Percentiles rank a stretch among this genome's conserved stretches.
Evolutionary conservation across 2,329 filamentous ascomycete genomes (phyloP).

Genomic region (Fusarium proliferatum): DNA sequence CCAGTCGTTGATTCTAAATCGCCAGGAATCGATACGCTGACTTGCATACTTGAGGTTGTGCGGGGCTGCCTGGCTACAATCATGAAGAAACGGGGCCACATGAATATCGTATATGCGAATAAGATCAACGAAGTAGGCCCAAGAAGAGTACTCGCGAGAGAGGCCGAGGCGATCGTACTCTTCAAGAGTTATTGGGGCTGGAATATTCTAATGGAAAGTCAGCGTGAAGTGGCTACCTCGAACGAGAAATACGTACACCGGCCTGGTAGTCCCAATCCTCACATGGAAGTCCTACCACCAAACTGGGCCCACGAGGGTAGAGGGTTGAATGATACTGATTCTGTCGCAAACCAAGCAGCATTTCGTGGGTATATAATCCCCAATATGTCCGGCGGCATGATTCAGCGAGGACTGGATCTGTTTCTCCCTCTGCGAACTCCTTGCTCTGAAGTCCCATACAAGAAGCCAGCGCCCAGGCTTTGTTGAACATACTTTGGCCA

Average conservation of each 20-base stretch:
- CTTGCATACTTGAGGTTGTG: slow-evolving; percentile 28
- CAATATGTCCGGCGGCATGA: slow-evolving; percentile 43
- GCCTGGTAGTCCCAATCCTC: slow-evolving; percentile 41
- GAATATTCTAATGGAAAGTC: slow-evolving; percentile 25
- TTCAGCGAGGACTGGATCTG: slow-evolving; percentile 32
- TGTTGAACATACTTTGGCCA: slow-evolving; percentile 12
- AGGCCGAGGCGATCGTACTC: slow-evolving; percentile 20
- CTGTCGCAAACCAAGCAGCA: slow-evolving; percentile 30
- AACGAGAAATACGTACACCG: slow-evolving; percentile 17
- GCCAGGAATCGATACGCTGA: slow-evolving; percentile 30
- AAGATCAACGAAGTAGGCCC: slow-evolving; percentile 38
- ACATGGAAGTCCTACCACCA: slow-evolving; percentile 39
- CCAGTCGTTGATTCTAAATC: slow-evolving; percentile 22
- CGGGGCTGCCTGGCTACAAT: background rate
- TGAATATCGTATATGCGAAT: slow-evolving; percentile 34
- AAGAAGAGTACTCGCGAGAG: slow-evolving; percentile 31
- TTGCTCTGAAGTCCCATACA: slow-evolving; percentile 34
- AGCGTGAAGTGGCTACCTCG: background rate
- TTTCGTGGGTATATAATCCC: slow-evolving; percentile 39
- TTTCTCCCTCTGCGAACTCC: slow-evolving; percentile 24
- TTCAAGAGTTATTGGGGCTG: slow-evolving; percentile 19
- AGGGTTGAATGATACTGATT: slow-evolving; percentile 15
- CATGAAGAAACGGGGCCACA: slow-evolving; percentile 29
- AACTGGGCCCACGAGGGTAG: background rate
- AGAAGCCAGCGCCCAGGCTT: slow-evolving; percentile 32